Percentiles rank a stretch among this genome's conserved stretches.
Conservation (phyloP, 352 stramenopile genomes). For the Phytopythium boreale region DNA sequence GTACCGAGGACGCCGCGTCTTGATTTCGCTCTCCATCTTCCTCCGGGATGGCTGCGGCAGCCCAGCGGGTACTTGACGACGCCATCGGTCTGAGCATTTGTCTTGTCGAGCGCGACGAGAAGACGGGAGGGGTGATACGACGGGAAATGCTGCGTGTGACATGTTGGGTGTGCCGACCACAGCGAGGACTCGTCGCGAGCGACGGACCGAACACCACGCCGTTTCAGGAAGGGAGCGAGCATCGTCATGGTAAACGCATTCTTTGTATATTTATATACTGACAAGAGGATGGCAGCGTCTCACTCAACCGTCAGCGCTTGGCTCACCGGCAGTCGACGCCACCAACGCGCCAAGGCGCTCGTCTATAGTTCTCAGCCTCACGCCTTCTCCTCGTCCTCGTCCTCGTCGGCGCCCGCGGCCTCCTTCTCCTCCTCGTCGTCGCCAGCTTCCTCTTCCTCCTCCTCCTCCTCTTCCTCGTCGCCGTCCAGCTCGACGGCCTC, state of each 20-base stretch:
- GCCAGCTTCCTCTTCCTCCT: constrained; percentile 19
- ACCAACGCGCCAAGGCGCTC: neutral
- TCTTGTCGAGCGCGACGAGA: neutral
- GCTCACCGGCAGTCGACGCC: neutral
- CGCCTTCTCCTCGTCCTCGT: constrained; percentile 25
- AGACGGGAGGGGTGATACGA: no score
- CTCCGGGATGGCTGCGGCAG: neutral
- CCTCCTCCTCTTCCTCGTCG: constrained; percentile 32
- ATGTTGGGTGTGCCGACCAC: no score
- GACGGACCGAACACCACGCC: neutral
- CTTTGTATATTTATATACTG: constrained; percentile 1
- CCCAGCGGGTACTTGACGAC: neutral
- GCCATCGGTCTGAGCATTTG: neutral
- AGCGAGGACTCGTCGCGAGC: neutral
- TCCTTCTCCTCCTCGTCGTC: constrained; percentile 31
- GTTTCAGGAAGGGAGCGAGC: neutral
- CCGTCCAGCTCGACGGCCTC: constrained; percentile 34
- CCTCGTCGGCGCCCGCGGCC: constrained; percentile 30
- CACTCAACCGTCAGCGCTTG: neutral
- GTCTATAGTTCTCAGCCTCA: constrained; percentile 1
- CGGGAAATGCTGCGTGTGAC: neutral
- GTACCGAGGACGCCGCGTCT: neutral
- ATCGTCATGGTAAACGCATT: neutral
- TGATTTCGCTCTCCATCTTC: neutral
- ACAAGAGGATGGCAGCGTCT: neutral